phyloP scores from a whole-genome alignment of 495 filamentous ascomycete species.

The Tuber umbilicatum region DNA sequence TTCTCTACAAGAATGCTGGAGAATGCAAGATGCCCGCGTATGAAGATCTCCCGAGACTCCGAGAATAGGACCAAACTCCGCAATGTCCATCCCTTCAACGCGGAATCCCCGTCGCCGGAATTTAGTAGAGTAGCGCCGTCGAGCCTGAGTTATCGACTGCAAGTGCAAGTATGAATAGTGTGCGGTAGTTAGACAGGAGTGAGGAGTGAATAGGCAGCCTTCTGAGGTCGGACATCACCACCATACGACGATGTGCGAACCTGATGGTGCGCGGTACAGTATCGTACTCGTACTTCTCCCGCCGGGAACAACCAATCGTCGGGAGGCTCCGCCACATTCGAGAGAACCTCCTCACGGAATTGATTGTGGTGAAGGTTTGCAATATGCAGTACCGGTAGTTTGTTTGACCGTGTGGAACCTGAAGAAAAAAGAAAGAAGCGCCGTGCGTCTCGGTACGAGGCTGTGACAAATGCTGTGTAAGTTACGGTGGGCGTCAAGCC shows the following conservation, averaged over 20 bases:
- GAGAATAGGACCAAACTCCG: not conserved
- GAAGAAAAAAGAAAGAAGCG: not conserved
- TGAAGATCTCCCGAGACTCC: not conserved
- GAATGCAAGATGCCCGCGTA: not conserved
- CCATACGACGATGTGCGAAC: not conserved
- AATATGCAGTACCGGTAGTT: not conserved
- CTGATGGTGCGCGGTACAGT: not conserved
- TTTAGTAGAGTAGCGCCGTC: not conserved
- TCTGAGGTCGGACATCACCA: not conserved
- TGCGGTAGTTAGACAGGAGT: not conserved
- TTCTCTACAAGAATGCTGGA: not conserved
- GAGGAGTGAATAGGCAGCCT: not conserved
- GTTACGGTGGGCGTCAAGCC: not conserved
- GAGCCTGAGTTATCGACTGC: not conserved
- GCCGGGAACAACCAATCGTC: not conserved
- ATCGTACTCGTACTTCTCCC: too few relatives aligned
- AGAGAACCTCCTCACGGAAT: not conserved
- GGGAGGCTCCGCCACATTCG: not conserved
- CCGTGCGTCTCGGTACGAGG: not conserved
- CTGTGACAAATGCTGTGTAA: not conserved
- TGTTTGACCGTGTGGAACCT: not conserved
- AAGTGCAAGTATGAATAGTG: not conserved
- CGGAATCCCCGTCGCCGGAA: not conserved
- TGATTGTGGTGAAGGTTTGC: not conserved
- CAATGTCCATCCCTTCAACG: not conserved